Evolutionary conservation across 2,329 filamentous ascomycete genomes (phyloP), one percentile per base, ranked within the genome.

Genomic region (Remersonia thermophila): DNA sequence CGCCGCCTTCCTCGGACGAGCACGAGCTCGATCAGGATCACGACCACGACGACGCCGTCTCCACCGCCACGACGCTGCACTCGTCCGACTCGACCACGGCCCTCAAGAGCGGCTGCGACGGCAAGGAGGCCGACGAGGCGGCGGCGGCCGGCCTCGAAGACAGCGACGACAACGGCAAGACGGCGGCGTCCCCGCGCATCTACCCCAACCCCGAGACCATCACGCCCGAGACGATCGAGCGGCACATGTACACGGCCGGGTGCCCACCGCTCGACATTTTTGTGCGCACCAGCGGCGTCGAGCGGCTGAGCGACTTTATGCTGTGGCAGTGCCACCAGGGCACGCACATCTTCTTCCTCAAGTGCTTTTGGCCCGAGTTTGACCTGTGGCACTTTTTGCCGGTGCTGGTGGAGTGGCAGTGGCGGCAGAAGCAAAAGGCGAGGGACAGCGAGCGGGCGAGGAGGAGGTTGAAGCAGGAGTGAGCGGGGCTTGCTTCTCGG

Each of bases 271-370:
- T 96, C 29, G 91, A 98, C 53, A 70, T 98, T 10, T 77, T 98
- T 37, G 72, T 98, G 34, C 77, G 91, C 34, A 98, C 91, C 4
- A 95, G 86, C 44, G 89, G 87, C 18, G 91, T 98, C 11, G 81
- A 87, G 57, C 73, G 91, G 33, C 65, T 98, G 40, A 95, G 86
- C 54, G 91, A 98, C 56, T 98, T 96, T 51, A 91, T 98, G 87
- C 76, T 98, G 25, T 98, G 91, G 91, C 91, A 98, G 60, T 91
- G 84, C 51, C 87, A 96, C 54, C 76, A 94, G 53, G 70, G 89
- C 45, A 95, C 91, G 0, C 82, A 93, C 41, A 81, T 98, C 45
- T 84, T 93, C 41, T 98, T 96, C 55, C 62, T 95, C 38, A 74
- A 93, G 50, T 91, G 84, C 46, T 67, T 94, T 43, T 98, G 91